Evolutionary conservation across 1,139 yeast species (phyloP), one percentile per base, ranked within the genome.

Genomic region (Kodamaea derodonti): DNA sequence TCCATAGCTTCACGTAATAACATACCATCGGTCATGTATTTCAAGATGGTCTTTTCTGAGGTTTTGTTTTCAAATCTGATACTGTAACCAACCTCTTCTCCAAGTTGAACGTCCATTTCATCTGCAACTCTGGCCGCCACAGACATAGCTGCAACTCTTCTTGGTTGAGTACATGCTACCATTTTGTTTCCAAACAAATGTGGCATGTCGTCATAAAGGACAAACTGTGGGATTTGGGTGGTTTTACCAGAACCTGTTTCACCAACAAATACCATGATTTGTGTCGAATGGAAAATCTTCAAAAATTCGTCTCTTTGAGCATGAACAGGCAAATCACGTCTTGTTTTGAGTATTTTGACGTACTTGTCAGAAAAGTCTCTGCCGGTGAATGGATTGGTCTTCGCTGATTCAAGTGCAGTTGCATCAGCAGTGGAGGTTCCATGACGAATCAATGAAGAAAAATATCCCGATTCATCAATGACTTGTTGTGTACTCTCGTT

Each of bases 21-120:
- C 97, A 92, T 90, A 80, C 98, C 98, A 66, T 92, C 98, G 11
- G 98, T 92, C 97, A 92, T 87, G 65, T 92, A 92, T 62, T 90
- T 90, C 52, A 92, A 70, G 32, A 88, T 74, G 2, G 98, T 92
- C 47, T 78, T 82, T 36, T 75, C 73, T 28, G 84, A 72, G 3
- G 95, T 85, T 49, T 79, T 85, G 60, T 92, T 92, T 49, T 92
- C 98, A 56, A 92, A 92, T 68, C 98, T 82, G 47, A 92, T 85
- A 40, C 81, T 76, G 60, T 90, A 90, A 55, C 97, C 97, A 35
- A 90, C 97, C 60, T 90, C 95, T 43, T 83, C 84, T 22, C 97
- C 97, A 30, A 90, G 66, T 40, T 74, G 71, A 17, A 90, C 96
- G 54, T 90, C 97, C 87, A 90, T 80, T 63, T 90, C 97, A 51